Evolutionary conservation across 1,284 basidiomycete genomes (phyloP).

Genomic region (Apiotrichum sp.): DNA sequence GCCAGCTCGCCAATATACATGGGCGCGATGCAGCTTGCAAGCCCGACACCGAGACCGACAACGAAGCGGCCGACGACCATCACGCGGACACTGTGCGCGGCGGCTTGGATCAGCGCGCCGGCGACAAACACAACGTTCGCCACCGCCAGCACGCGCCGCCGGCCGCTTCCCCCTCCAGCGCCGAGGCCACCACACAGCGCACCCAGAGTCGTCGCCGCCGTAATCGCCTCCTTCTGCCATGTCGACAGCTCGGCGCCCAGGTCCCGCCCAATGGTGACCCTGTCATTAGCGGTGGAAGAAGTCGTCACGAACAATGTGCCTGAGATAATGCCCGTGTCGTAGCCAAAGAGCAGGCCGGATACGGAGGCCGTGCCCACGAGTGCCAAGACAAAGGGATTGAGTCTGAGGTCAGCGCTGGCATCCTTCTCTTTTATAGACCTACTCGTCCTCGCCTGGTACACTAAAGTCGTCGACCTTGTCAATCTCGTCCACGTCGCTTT

Average conservation of each 20-base stretch:
- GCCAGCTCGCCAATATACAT: conserved; percentile 79
- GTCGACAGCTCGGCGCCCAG: conserved; percentile 58
- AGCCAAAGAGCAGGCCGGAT: conserved; percentile 70
- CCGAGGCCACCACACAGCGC: conserved; percentile 66
- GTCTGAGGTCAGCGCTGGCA: conserved; percentile 10
- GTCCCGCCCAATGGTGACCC: conserved; percentile 62
- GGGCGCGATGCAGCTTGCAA: conserved; percentile 72
- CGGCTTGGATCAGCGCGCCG: conserved; percentile 58
- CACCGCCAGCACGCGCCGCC: conserved; percentile 60
- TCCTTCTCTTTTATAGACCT: too few relatives aligned
- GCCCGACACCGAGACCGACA: conserved; percentile 52
- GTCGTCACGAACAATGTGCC: conserved; percentile 35
- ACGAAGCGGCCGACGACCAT: conserved; percentile 74
- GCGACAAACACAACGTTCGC: conserved; percentile 70
- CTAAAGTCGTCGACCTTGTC: too few relatives aligned
- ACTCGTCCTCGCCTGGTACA: too few relatives aligned
- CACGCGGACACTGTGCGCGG: conserved; percentile 60
- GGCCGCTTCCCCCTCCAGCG: conserved; percentile 64
- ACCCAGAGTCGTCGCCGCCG: conserved; percentile 70
- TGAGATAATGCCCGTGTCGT: conserved; percentile 70
- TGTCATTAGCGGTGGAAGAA: neutral
- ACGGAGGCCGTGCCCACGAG: conserved; percentile 48
- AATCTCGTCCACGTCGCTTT: too few relatives aligned
- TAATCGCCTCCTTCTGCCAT: conserved; percentile 71
- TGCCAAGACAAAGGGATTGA: conserved; percentile 31